A percentile compares a stretch with the other conserved stretches of the same genome.
Conservation (phyloP, 2,329 filamentous ascomycete species). For the Fusarium sp. region DNA sequence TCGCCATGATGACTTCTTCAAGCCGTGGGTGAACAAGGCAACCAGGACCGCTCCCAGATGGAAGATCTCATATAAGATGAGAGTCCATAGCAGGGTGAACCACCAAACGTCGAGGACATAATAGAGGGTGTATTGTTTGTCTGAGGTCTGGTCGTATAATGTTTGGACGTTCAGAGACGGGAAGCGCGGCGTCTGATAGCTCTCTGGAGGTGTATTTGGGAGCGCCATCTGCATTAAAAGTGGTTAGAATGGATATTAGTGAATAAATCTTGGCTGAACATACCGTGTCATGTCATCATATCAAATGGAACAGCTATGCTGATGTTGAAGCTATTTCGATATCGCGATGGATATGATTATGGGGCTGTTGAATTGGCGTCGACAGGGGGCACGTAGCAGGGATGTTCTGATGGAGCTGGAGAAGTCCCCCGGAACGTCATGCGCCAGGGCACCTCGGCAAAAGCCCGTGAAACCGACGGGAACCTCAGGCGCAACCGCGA, state of each 20-base stretch:
- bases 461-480: constrained; percentile 44
- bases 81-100: constrained; percentile 88
- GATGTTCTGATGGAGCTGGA: constrained; percentile 8
- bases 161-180: constrained; percentile 83
- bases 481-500: constrained; percentile 28
- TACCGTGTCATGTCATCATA: constrained; percentile 47
- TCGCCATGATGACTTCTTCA: constrained; percentile 67
- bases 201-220: constrained; percentile 53
- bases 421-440: constrained; percentile 43
- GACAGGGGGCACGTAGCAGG: constrained; percentile 35
- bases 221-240: constrained; percentile 40
- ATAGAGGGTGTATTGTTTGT: constrained; percentile 72
- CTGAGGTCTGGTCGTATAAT: constrained; percentile 58
- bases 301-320: constrained; percentile 14
- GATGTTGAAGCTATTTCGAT: constrained; percentile 13
- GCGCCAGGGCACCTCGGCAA: constrained; percentile 44
- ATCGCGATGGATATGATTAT: constrained; percentile 26
- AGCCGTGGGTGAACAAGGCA: constrained; percentile 77
- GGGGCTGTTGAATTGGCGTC: constrained; percentile 33
- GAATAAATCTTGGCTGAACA: not conserved
- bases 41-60: constrained; percentile 79
- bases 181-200: constrained; percentile 77
- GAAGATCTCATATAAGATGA: constrained; percentile 80
- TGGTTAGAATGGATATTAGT: constrained; percentile 15
- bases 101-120: constrained; percentile 83